phyloP scores from a whole-genome alignment of 345 rosid species.

The Euclidium syriacum region DNA sequence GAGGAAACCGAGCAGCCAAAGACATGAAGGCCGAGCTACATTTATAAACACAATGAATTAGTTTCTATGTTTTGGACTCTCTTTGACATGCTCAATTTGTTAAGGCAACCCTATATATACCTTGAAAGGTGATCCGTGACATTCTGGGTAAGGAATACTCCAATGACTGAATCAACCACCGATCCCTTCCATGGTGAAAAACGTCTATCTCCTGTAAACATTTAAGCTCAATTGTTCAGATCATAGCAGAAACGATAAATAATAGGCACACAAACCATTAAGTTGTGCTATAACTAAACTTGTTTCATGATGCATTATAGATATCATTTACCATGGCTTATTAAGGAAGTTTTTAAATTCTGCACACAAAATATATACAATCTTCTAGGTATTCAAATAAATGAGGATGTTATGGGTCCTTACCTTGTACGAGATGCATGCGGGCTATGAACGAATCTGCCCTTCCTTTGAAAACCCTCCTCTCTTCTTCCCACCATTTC shows the following conservation, averaged over 20 bases:
- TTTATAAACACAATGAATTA: slow-evolving; percentile 13
- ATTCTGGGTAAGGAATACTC: slow-evolving; percentile 94
- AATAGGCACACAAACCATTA: not conserved
- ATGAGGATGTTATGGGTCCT: slow-evolving; percentile 2
- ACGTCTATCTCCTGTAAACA: slow-evolving; percentile 78
- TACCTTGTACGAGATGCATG: slow-evolving; percentile 98
- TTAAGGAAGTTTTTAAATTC: not conserved
- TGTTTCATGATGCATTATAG: not conserved
- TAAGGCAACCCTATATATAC: slow-evolving; percentile 36
- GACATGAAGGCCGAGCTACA: slow-evolving; percentile 98
- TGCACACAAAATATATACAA: not conserved
- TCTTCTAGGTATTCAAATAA: not conserved
- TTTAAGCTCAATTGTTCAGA: not conserved
- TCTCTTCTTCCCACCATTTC: slow-evolving; percentile 84
- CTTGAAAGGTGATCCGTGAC: slow-evolving; percentile 97
- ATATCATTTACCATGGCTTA: not conserved
- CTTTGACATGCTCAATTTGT: not conserved
- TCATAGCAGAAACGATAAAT: not conserved
- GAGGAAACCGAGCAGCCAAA: slow-evolving; percentile 72
- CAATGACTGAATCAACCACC: slow-evolving; percentile 93
- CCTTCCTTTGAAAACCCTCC: slow-evolving; percentile 68
- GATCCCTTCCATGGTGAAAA: slow-evolving; percentile 99
- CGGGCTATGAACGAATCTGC: slow-evolving; percentile 85
- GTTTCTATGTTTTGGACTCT: slow-evolving; percentile 9
- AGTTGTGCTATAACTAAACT: not conserved